Conservation (phyloP, 202 grass and related monocot genomes). For the Elaeis oleifera region DNA sequence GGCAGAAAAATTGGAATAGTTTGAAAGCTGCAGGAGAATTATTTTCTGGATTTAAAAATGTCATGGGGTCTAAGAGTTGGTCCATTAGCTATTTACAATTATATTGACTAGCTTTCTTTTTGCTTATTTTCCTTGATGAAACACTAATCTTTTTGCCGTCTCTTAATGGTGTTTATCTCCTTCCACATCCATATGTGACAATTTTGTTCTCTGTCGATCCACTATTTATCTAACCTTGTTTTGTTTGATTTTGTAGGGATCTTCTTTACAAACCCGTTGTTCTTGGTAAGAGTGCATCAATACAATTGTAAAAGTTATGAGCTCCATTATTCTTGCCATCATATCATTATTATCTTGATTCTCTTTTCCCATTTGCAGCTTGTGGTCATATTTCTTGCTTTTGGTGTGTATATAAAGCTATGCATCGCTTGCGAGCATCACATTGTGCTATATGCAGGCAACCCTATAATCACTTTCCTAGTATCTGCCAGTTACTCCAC, state of each 20-base stretch:
- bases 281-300: slow-evolving; percentile 46
- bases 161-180: too few relatives aligned
- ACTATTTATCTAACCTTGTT: slow-evolving; percentile 18
- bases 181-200: too few relatives aligned
- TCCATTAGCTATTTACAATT: too few relatives aligned
- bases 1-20: too few relatives aligned
- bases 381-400: slow-evolving; percentile 95
- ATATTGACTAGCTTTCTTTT: too few relatives aligned
- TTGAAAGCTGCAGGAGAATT: too few relatives aligned
- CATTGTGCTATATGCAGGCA: slow-evolving; percentile 70
- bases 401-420: slow-evolving; percentile 65
- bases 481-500: slow-evolving; percentile 79
- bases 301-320: neutral
- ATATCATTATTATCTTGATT: neutral
- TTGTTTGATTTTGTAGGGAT: slow-evolving; percentile 52
- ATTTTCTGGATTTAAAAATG: too few relatives aligned
- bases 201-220: neutral
- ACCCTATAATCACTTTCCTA: slow-evolving; percentile 72
- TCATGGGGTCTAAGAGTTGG: too few relatives aligned
- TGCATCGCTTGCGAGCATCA: slow-evolving; percentile 37
- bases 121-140: too few relatives aligned
- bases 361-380: slow-evolving; percentile 36
- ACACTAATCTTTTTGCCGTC: too few relatives aligned
- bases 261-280: slow-evolving; percentile 90
- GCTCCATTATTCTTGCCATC: slow-evolving; percentile 11